Percentiles rank a stretch among this genome's conserved stretches.
phyloP scores from a whole-genome alignment of 441 rosid genomes.

The Melastoma candidum region DNA sequence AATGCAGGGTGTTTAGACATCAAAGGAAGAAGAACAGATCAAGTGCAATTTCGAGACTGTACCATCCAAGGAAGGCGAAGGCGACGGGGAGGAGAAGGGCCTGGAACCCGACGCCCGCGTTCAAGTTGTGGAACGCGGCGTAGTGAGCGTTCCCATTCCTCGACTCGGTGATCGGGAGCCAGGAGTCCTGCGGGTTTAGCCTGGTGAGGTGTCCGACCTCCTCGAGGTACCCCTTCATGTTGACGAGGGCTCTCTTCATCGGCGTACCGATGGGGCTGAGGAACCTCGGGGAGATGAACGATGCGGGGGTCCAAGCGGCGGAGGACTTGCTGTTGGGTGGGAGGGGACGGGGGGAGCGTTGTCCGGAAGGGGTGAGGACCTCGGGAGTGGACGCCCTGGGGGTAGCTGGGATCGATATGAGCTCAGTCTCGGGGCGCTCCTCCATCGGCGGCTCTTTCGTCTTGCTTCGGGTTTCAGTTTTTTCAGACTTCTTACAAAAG shows the following conservation, averaged over 20 bases:
- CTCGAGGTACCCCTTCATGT: slow-evolving; percentile 90
- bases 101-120: slow-evolving; percentile 94
- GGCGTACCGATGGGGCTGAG: slow-evolving; percentile 95
- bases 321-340: slow-evolving; percentile 62
- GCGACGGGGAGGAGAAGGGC: slow-evolving; percentile 91
- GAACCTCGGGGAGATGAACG: slow-evolving; percentile 88
- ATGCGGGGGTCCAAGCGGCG: slow-evolving; percentile 88
- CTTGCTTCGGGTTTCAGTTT: neutral
- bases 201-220: slow-evolving; percentile 91
- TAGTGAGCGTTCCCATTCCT: slow-evolving; percentile 93
- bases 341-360: slow-evolving; percentile 74
- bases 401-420: slow-evolving; percentile 94
- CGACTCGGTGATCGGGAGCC: slow-evolving; percentile 96
- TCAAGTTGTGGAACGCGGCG: slow-evolving; percentile 91
- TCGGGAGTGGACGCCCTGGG: slow-evolving; percentile 92
- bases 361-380: slow-evolving; percentile 91
- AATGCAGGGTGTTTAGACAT: neutral
- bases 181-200: slow-evolving; percentile 96
- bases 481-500: no score
- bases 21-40: neutral
- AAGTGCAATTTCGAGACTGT: neutral
- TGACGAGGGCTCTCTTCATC: slow-evolving; percentile 81
- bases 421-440: slow-evolving; percentile 92
- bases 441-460: slow-evolving; percentile 34
- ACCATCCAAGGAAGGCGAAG: slow-evolving; percentile 96